These are phyloP conservation scores for Thalassiosira exigua DNA, from an alignment of 352 stramenopile species.

Conservation along the genomic window DNA sequence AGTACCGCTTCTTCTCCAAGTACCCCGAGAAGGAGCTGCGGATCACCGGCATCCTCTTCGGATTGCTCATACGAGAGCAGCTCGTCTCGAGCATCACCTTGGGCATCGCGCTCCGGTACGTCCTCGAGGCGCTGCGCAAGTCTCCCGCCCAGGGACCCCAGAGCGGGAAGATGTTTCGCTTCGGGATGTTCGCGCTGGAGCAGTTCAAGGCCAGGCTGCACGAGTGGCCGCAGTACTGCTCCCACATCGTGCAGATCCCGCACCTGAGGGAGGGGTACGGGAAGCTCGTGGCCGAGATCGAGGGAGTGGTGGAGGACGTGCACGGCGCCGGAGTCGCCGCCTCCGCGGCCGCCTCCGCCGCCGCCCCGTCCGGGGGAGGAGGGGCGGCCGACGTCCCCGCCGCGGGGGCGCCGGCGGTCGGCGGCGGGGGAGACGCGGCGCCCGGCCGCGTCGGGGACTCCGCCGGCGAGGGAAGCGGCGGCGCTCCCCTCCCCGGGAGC, in stretches of 20 bases:
- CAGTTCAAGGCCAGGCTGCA: slow-evolving; percentile 97
- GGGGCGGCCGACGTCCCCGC: neutral
- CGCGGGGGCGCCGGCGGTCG: neutral
- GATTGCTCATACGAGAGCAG: slow-evolving; percentile 98
- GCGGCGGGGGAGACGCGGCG: slow-evolving; percentile 48
- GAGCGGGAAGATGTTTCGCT: slow-evolving; percentile 97
- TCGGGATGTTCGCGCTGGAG: slow-evolving; percentile 97
- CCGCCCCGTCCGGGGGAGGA: neutral
- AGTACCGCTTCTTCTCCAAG: slow-evolving; percentile 99
- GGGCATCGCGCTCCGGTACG: slow-evolving; percentile 96
- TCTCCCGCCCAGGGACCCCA: slow-evolving; percentile 82
- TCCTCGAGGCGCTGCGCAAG: slow-evolving; percentile 96
- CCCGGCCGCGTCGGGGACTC: slow-evolving; percentile 38
- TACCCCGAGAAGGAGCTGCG: slow-evolving; percentile 99
- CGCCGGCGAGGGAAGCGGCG: slow-evolving; percentile 14
- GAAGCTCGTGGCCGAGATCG: slow-evolving; percentile 87
- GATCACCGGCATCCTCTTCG: slow-evolving; percentile 98
- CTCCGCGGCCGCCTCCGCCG: no score
- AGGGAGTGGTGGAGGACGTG: slow-evolving; percentile 80
- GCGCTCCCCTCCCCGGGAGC: no score
- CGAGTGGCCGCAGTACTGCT: slow-evolving; percentile 97
- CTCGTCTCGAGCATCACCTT: slow-evolving; percentile 97
- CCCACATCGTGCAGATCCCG: slow-evolving; percentile 97
- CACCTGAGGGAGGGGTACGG: slow-evolving; percentile 94
- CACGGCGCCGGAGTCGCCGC: slow-evolving; percentile 40